Conservation (phyloP, 2,329 filamentous ascomycete species). For the Teratosphaeria gauchensis region DNA sequence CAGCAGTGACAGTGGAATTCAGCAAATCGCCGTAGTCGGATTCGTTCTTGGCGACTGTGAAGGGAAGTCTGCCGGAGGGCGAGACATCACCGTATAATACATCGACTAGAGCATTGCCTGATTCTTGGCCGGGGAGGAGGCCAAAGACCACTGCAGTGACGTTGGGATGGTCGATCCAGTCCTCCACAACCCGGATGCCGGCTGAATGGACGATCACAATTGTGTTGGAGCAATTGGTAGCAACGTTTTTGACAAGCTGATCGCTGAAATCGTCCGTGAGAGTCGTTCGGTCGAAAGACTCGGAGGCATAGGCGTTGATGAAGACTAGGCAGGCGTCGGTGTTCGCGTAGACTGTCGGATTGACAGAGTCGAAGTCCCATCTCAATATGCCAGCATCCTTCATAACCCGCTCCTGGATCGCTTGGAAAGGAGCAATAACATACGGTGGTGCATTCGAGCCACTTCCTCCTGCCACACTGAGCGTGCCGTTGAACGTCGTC, state of each 20-base stretch:
- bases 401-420: not conserved
- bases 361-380: slow-evolving; percentile 31
- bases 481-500: slow-evolving; percentile 45
- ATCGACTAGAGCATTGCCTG: slow-evolving; percentile 56
- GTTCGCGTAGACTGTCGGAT: slow-evolving; percentile 31
- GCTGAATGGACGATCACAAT: slow-evolving; percentile 59
- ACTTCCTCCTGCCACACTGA: slow-evolving; percentile 57
- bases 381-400: not conserved
- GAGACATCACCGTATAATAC: slow-evolving; percentile 56
- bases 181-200: slow-evolving; percentile 63
- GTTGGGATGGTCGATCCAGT: slow-evolving; percentile 59
- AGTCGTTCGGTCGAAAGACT: slow-evolving; percentile 63
- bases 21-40: slow-evolving; percentile 48
- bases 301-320: slow-evolving; percentile 64
- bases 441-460: slow-evolving; percentile 46
- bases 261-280: slow-evolving; percentile 63
- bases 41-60: slow-evolving; percentile 55
- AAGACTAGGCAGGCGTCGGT: slow-evolving; percentile 61
- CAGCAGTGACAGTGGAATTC: slow-evolving; percentile 42
- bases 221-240: slow-evolving; percentile 57
- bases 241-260: slow-evolving; percentile 66
- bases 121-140: slow-evolving; percentile 64
- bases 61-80: slow-evolving; percentile 52
- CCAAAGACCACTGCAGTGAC: slow-evolving; percentile 57
- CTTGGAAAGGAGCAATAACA: not conserved